Evolutionary conservation across 257 asterid genomes (phyloP).

Genomic region (Ilex aquifolium): DNA sequence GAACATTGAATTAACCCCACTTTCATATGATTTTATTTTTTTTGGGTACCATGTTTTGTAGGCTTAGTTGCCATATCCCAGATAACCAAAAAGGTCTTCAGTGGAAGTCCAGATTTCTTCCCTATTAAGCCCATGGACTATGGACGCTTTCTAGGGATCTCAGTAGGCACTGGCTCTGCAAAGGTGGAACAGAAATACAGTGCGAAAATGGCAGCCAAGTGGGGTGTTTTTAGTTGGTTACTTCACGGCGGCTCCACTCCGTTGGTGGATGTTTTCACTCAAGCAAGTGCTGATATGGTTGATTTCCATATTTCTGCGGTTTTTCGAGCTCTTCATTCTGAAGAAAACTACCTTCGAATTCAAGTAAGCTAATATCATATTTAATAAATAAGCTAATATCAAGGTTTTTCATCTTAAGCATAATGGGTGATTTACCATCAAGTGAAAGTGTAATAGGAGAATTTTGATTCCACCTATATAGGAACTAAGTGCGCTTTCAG

Average conservation of each 20-base stretch:
- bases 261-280: conserved; percentile 26
- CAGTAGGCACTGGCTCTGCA: conserved; percentile 14
- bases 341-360: conserved; percentile 39
- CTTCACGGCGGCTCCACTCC: conserved; percentile 28
- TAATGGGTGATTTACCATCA: no score
- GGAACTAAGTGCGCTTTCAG: no score
- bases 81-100: no score
- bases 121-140: no score
- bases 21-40: no score
- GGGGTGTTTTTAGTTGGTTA: conserved; percentile 40
- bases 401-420: no score
- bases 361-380: conserved; percentile 22
- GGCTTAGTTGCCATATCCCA: conserved; percentile 39
- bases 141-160: no score
- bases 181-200: conserved; percentile 23
- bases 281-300: conserved; percentile 45
- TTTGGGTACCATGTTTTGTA: conserved; percentile 7
- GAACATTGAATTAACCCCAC: no score
- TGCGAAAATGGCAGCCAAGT: conserved; percentile 27
- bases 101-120: no score
- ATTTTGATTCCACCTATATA: no score
- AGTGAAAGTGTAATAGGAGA: no score
- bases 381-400: no score
- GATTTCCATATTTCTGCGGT: conserved; percentile 34
- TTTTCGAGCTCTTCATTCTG: conserved; percentile 28